Evolutionary conservation across 2,329 filamentous ascomycete genomes (phyloP).

Genomic region (Periglandula ipomoeae): DNA sequence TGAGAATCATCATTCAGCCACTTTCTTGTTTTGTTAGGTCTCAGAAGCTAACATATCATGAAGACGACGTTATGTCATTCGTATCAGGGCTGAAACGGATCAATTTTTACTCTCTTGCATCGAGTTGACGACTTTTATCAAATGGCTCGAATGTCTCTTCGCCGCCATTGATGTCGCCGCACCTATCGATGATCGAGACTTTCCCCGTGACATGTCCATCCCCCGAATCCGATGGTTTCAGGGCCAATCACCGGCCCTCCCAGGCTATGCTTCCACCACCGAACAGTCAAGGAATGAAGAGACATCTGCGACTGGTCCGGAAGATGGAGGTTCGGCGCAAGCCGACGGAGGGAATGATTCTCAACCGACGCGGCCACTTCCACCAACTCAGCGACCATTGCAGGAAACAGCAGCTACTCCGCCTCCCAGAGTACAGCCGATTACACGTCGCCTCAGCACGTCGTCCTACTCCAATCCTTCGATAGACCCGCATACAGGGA

Average conservation of each 20-base stretch:
- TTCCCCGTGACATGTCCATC: constrained; percentile 53
- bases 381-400: constrained; percentile 8
- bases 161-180: constrained; percentile 65
- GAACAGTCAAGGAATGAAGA: constrained; percentile 5
- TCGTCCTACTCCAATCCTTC: constrained; percentile 36
- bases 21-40: background rate
- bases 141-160: constrained; percentile 59
- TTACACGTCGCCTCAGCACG: constrained; percentile 31
- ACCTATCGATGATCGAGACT: constrained; percentile 60
- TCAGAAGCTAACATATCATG: background rate
- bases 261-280: constrained; percentile 5
- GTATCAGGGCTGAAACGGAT: constrained; percentile 63
- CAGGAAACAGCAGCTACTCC: constrained; percentile 11
- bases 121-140: constrained; percentile 55
- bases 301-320: background rate
- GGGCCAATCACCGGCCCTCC: constrained; percentile 24
- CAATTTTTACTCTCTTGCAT: constrained; percentile 63
- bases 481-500: constrained; percentile 39
- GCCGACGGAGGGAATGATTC: constrained; percentile 5
- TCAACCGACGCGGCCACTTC: background rate
- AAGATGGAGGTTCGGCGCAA: background rate
- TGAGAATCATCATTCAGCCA: background rate
- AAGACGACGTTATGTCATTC: constrained; percentile 49
- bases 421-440: constrained; percentile 21
- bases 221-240: constrained; percentile 46